Evolutionary conservation across 2,329 filamentous ascomycete species (phyloP), one percentile per base, ranked within the genome.

Genomic region (Pyricularia pennisetigena): DNA sequence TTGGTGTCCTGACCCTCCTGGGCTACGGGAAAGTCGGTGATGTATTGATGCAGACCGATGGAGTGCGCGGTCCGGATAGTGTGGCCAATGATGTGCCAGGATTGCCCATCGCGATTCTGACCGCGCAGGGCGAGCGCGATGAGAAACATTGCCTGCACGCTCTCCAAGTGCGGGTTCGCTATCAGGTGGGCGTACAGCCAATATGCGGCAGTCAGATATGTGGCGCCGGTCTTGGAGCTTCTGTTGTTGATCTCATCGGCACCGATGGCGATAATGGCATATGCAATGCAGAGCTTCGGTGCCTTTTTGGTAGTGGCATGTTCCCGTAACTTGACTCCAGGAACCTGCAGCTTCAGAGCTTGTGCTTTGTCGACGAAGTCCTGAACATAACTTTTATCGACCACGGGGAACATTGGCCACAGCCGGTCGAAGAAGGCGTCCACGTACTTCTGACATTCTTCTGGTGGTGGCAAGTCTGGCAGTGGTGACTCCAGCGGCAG

Each of bases 1-100:
- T 29, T 8, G 2, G 59, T 63, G 0, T 63, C 59, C 2, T 29
- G 9, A 23, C 59, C 23, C 12, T 16, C 29, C 41, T 64, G 32
- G 8, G 41, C 5, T 1, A 20, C n/a, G 20, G 41, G 8, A 6
- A 54, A n/a, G 20, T 54, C 41, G 20, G 16, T 54, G 41, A 54
- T 54, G 41, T 54, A 20, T 54, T 54, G 14, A n/a, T 75, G 74
- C 7, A 75, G 71, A 23, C 74, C 74, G 14, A 75, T 71, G 0
- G 73, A 74, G 26, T 73, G 72, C 4, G 74, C 72, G 4, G 72
- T 72, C 6, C 74, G 70, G 29, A 75, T 70, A 0, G 73, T 72
- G 29, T 73, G 73, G 0, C 73, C 74, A 12, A 71, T 66, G 1
- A 72, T 68, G n/a, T 74, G 73, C 73, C 73, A 74, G 3, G 71